A percentile compares a stretch with the other conserved stretches of the same genome.
phyloP scores from a whole-genome alignment of 1,284 basidiomycete species.

The Rhodotorula sp. region DNA sequence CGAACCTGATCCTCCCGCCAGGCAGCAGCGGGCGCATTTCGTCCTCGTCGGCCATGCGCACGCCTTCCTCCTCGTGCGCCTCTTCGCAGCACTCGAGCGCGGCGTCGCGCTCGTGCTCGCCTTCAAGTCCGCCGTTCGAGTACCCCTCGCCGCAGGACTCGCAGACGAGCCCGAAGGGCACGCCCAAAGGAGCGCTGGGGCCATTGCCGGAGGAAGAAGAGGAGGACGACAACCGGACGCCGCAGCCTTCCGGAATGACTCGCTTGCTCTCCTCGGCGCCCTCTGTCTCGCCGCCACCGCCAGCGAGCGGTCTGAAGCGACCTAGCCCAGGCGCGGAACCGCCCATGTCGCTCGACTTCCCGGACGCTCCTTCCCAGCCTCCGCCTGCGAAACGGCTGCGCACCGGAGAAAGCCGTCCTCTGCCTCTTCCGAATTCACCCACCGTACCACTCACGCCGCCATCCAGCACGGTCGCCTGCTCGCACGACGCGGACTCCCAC shows the following conservation, averaged over 20 bases:
- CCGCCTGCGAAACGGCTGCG: constrained; percentile 9
- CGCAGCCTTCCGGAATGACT: too few species aligned
- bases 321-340: not conserved
- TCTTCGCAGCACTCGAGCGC: not conserved
- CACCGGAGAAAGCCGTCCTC: not conserved
- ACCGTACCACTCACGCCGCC: too few species aligned
- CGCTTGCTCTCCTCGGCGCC: too few species aligned
- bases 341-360: not conserved
- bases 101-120: not conserved
- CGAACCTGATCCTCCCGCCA: constrained; percentile 75
- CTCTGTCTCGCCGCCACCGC: not conserved
- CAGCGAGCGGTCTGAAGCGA: not conserved
- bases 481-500: not conserved
- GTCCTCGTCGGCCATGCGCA: not conserved
- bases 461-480: too few species aligned
- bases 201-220: too few species aligned
- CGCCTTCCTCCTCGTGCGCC: not conserved
- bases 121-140: not conserved
- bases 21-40: not conserved
- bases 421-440: too few species aligned
- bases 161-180: not conserved
- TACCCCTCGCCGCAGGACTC: not conserved
- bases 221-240: too few species aligned
- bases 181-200: not conserved
- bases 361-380: constrained; percentile 26